Evolutionary conservation across 371 early-diverging fungal species (phyloP), one percentile per base, ranked within the genome.

Genomic region (Rhizomucor miehei): DNA sequence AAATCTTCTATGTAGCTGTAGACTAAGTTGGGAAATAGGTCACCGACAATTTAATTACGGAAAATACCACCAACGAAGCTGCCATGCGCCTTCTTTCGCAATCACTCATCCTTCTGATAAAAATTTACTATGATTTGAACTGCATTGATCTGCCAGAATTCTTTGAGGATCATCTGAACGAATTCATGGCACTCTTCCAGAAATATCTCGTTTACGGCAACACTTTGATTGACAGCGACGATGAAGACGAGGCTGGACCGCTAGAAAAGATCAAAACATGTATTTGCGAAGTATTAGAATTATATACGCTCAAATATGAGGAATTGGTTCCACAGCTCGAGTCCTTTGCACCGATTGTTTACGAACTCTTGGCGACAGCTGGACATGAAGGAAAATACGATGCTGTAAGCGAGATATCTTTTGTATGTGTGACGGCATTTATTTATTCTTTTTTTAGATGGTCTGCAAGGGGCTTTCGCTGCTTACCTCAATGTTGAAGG

Each of bases 101-200:
- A 54, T 82, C 88, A 12, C 60, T 98, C 43, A 71, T 84, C 48
- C 77, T 94, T 6, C 59, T 95, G 56, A 79, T 84, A 55, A 91
- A 96, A 68, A 89, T 98, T 44, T 98, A 83, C 67, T 93, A 91
- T 60, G 88, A 88, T 64, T 69, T 96, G 50, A 97, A 93, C 66
- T 93, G 84, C 66, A 97, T 97, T 66, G 99, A 99, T 75, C 69
- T 97, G 40, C 97, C 97, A 12, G 94, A 91, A 56, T 95, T 92
- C 71, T 97, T 97, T 59, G 98, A 96, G 61, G 95, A 96, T 62
- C 79, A 95, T 65, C 82, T 90, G 73, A 68, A 63, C 6, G 69
- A 76, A 45, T 94, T 93, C 54, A 85, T 93, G 89, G 62, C 63
- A 6, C 67, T 91, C 19, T 85, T 97, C 59, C 83, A 86, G 67